Conservation (phyloP, 169 alveolate species). For the Plasmodium ovale region DNA sequence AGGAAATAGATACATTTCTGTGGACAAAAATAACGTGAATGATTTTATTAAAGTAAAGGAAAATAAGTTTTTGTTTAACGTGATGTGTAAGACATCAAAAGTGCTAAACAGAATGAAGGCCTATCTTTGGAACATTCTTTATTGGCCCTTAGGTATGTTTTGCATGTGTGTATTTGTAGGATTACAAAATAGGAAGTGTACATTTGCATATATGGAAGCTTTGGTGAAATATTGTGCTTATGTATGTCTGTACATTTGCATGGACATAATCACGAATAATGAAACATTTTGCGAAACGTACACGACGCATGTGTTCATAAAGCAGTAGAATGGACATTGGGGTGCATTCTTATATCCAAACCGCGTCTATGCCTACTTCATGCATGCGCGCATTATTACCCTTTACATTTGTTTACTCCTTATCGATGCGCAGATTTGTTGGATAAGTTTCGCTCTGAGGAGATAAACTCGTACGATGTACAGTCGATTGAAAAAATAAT, state of each 20-base stretch:
- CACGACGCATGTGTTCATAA: too few species aligned
- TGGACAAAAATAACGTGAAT: conserved; percentile 31
- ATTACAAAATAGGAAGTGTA: too few species aligned
- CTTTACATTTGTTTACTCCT: background rate
- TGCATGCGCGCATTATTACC: too few species aligned
- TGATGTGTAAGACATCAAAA: conserved; percentile 27
- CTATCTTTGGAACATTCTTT: background rate
- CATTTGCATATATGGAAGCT: too few species aligned
- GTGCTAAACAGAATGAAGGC: conserved; percentile 13
- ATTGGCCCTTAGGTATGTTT: conserved; percentile 32
- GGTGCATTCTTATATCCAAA: too few species aligned
- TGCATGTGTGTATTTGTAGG: background rate
- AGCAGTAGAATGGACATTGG: too few species aligned
- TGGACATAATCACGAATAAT: too few species aligned
- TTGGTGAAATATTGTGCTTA: too few species aligned
- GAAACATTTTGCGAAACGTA: too few species aligned
- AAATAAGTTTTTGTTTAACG: conserved; percentile 23
- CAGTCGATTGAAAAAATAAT: conserved; percentile 19
- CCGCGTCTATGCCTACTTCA: too few species aligned
- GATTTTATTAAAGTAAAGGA: conserved; percentile 46
- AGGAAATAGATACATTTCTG: conserved; percentile 30
- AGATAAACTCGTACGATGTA: conserved; percentile 4
- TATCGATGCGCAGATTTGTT: background rate
- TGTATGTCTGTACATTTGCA: too few species aligned
- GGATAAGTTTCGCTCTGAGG: conserved; percentile 1